phyloP scores from a whole-genome alignment of 352 stramenopile genomes.

The Phytophthora quininea region DNA sequence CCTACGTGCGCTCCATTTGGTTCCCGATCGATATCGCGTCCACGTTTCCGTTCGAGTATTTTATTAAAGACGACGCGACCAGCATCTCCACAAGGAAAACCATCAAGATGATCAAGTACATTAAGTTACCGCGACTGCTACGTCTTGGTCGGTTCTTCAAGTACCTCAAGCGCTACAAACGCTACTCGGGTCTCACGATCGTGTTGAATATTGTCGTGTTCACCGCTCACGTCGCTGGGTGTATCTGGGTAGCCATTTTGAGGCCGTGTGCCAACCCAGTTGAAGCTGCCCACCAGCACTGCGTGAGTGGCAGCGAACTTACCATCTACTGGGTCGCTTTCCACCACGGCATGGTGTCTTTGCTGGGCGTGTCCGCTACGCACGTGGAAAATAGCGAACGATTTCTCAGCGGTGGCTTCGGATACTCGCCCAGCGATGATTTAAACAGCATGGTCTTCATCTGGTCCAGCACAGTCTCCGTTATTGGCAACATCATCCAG shows the following conservation, averaged over 20 bases:
- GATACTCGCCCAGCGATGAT: conserved; percentile 19
- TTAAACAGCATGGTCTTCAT: conserved; percentile 37
- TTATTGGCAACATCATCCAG: conserved; percentile 51
- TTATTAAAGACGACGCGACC: conserved; percentile 40
- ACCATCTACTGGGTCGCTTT: conserved; percentile 64
- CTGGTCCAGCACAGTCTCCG: conserved; percentile 50
- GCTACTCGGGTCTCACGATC: conserved; percentile 65
- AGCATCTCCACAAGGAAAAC: conserved; percentile 61
- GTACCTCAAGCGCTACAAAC: conserved; percentile 62
- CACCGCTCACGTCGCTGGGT: conserved; percentile 54
- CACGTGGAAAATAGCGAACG: conserved; percentile 52
- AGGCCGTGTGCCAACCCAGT: conserved; percentile 41
- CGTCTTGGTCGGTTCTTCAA: conserved; percentile 66
- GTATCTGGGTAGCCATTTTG: conserved; percentile 63
- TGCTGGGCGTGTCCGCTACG: conserved; percentile 54
- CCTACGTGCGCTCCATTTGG: conserved; percentile 63
- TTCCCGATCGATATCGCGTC: conserved; percentile 67
- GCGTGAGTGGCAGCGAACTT: conserved; percentile 39
- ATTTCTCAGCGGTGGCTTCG: conserved; percentile 60
- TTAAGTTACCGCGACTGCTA: conserved; percentile 64
- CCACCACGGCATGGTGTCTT: conserved; percentile 56
- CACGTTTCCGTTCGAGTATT: conserved; percentile 64
- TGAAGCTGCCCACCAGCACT: conserved; percentile 32
- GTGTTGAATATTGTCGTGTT: conserved; percentile 60
- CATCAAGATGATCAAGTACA: conserved; percentile 82